Evolutionary conservation across 1,139 yeast species (phyloP), one percentile per base, ranked within the genome.

Genomic region (Pichia norvegensis): DNA sequence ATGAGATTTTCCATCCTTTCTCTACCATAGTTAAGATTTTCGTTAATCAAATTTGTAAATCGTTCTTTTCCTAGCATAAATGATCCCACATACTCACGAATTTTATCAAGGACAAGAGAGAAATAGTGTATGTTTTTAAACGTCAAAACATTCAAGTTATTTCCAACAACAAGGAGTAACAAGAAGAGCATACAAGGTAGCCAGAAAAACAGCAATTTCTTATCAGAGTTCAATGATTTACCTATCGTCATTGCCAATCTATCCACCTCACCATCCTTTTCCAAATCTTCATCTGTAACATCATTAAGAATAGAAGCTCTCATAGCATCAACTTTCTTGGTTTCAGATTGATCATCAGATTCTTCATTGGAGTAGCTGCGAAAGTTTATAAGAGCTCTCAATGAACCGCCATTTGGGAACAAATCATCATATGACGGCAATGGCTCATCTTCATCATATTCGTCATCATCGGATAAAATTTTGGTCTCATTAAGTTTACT

Each of bases 161-260:
- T 58, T 23, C 61, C 62, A 22, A 73, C 66, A 27, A 80, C 65
- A 39, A 79, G 65, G 59, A 79, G 72, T 42, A 77, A 65, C 1
- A 82, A 72, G 2, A 78, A 54, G 9, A 83, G 58, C 63, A 84
- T 69, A 33, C 80, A 69, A 29, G 94, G 94, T 50, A 84, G 65
- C 97, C 97, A 88, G 73, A 88, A 88, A 60, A 87, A 85, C 48
- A 87, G 68, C 56, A 88, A 70, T 87, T 87, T 84, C 58, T 80
- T 84, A 63, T 88, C 97, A 58, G 87, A 84, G 56, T 78, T 31
- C 4, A 50, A 40, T 1, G 51, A 48, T 13, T 45, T 46, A 23
- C 79, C 53, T 85, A 79, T 33, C 81, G 76, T 61, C 81, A 82
- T 42, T 81, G 58, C 23, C 53, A 54, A 43, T 48, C 55, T 41